A percentile compares a stretch with the other conserved stretches of the same genome.
Conservation (phyloP, 768 basidiomycete genomes). For the Cantharellus anzutake region DNA sequence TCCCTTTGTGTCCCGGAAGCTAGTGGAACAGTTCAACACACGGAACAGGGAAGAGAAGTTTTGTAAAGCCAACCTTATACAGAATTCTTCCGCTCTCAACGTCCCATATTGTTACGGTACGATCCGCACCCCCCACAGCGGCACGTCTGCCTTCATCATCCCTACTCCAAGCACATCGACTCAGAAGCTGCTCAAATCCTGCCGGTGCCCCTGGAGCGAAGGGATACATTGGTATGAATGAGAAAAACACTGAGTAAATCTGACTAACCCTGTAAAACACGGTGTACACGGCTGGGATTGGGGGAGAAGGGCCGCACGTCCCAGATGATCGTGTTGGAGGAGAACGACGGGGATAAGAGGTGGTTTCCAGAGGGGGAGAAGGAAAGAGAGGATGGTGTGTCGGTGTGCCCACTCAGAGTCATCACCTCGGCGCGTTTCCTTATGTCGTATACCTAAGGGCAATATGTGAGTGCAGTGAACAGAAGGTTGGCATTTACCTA, state of each 20-base stretch:
- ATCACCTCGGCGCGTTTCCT: conserved; percentile 71
- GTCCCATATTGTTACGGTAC: conserved; percentile 76
- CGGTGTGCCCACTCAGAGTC: conserved; percentile 64
- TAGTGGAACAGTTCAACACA: conserved; percentile 14
- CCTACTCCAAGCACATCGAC: conserved; percentile 76
- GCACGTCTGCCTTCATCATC: conserved; percentile 66
- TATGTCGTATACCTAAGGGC: conserved; percentile 62
- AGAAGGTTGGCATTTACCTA: conserved; percentile 22
- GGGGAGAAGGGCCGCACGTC: conserved; percentile 91
- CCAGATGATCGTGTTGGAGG: conserved; percentile 75
- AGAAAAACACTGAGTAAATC: not conserved
- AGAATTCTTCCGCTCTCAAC: conserved; percentile 55
- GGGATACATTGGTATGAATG: not conserved
- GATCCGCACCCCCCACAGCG: conserved; percentile 78
- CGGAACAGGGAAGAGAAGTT: not conserved
- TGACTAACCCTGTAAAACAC: conserved; percentile 26
- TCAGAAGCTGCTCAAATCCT: conserved; percentile 77
- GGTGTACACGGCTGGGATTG: conserved; percentile 61
- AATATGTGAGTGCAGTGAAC: conserved; percentile 1
- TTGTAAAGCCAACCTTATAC: conserved; percentile 42
- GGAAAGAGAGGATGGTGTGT: conserved; percentile 85
- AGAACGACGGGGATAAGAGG: conserved; percentile 80
- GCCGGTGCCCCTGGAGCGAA: conserved; percentile 57
- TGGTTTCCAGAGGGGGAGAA: conserved; percentile 78
- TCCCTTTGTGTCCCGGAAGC: conserved; percentile 94